Percentiles rank a stretch among this genome's conserved stretches.
Conservation (phyloP, 2,329 filamentous ascomycete genomes). For the Stemphylium vesicarium region DNA sequence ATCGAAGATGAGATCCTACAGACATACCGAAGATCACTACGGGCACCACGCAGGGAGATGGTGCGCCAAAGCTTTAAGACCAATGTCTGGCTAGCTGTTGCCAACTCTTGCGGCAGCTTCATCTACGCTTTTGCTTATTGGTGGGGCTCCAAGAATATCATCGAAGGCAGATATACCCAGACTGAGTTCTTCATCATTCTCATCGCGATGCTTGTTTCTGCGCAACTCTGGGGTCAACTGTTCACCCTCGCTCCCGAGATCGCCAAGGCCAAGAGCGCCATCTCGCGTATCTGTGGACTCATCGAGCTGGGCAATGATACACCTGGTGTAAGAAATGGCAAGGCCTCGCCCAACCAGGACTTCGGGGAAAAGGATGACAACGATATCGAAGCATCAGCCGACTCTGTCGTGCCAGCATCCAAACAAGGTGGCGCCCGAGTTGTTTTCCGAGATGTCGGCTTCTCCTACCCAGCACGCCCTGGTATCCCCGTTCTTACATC, state of each 20-base stretch:
- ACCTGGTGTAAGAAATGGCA: slow-evolving; percentile 68
- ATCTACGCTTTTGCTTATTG: slow-evolving; percentile 80
- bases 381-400: slow-evolving; percentile 43
- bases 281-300: slow-evolving; percentile 78
- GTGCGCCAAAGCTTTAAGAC: slow-evolving; percentile 57
- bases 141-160: slow-evolving; percentile 77
- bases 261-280: slow-evolving; percentile 68
- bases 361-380: slow-evolving; percentile 65
- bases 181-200: slow-evolving; percentile 78
- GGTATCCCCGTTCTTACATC: slow-evolving; percentile 63
- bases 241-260: slow-evolving; percentile 78
- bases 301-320: slow-evolving; percentile 44
- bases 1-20: slow-evolving; percentile 58
- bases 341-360: slow-evolving; percentile 83
- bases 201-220: slow-evolving; percentile 72
- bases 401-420: slow-evolving; percentile 65
- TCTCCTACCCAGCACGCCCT: slow-evolving; percentile 70
- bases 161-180: slow-evolving; percentile 68
- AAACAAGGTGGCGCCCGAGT: slow-evolving; percentile 63
- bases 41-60: slow-evolving; percentile 57
- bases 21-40: slow-evolving; percentile 55
- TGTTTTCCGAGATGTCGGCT: slow-evolving; percentile 65
- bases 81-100: slow-evolving; percentile 66
- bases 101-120: slow-evolving; percentile 67
- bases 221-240: slow-evolving; percentile 75